Evolutionary conservation across 1,139 yeast species (phyloP).

Genomic region (Suhomyces panamericanus): DNA sequence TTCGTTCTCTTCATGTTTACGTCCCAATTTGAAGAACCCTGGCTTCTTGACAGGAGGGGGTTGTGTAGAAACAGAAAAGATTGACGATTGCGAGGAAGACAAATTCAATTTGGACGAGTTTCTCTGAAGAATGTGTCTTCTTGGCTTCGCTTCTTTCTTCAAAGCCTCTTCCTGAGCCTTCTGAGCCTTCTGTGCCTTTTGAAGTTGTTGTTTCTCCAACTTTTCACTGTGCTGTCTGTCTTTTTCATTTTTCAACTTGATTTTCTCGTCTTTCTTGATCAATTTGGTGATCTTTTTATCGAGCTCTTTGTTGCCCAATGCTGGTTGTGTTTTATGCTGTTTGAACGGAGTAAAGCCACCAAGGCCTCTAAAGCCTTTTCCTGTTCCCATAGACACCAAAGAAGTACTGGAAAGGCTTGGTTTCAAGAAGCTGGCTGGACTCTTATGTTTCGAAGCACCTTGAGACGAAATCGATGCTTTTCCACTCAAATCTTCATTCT

Average conservation of each 20-base stretch:
- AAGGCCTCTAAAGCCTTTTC: conserved; percentile 26
- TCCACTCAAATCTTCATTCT: neutral
- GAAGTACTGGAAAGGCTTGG: conserved; percentile 12
- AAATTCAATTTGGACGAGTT: conserved; percentile 13
- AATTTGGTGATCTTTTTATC: conserved; percentile 33
- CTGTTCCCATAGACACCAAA: conserved; percentile 5
- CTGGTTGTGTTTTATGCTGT: conserved; percentile 24
- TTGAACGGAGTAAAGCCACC: conserved; percentile 33
- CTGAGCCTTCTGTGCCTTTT: conserved; percentile 8
- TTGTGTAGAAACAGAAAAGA: conserved; percentile 2
- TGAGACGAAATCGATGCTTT: conserved; percentile 7
- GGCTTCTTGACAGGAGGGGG: conserved; percentile 21
- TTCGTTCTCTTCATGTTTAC: conserved; percentile 16
- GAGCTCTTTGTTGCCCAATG: conserved; percentile 28
- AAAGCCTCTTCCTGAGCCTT: conserved; percentile 3
- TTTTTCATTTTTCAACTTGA: conserved; percentile 24
- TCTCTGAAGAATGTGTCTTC: conserved; percentile 5
- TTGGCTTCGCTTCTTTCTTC: neutral
- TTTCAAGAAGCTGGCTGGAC: conserved; percentile 5
- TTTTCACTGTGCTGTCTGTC: conserved; percentile 21
- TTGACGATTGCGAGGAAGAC: conserved; percentile 15
- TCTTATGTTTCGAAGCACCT: neutral
- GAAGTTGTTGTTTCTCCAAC: conserved; percentile 17
- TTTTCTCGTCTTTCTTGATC: conserved; percentile 33
- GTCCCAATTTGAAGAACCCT: conserved; percentile 26